Evolutionary conservation across 2,329 filamentous ascomycete genomes (phyloP), one percentile per base, ranked within the genome.

Genomic region (Aspergillus neotritici): DNA sequence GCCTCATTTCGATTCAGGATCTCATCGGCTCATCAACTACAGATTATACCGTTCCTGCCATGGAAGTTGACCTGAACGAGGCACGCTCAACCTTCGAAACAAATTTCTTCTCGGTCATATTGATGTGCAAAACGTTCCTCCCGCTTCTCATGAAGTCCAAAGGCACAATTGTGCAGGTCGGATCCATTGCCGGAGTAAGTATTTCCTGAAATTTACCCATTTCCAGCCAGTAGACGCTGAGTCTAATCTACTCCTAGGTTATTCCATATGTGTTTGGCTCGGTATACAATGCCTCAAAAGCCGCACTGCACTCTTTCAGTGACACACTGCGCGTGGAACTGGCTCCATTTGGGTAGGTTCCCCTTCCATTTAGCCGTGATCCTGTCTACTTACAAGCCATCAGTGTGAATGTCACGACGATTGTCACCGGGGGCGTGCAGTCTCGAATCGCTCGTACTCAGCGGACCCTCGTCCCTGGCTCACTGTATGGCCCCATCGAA

Each of bases 361-460:
- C 13, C 6, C 10, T 6, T 32, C n/a, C 11, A 17, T 14, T 17
- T 14, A 6, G 12, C 2, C 21, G 3, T 9, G 2, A 25, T 25
- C 7, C 5, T 6, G 6, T 10, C 31, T 15, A 25, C 29, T 51
- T 35, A 47, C 21, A 37, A 41, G 4, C n/a, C 41, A 14, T 15
- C 34, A 73, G 71, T 10, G 71, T 77, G 47, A 67, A 71, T 31
- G 72, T 80, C 30, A 73, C 71, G 43, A 73, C 76, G 3, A 65
- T 77, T 25, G 67, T 82, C 5, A 82, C 80, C 1, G 80, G 80
- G 8, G 79, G 79, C 8, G 79, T 83, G 28, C 73, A 76, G 56
- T 76, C 72, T 33, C 76, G 76, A 28, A 79, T 83, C 51, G 74
- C 76, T 3, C 69, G 78, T n/a, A 69, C 64, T 4, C 59, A 76